phyloP scores from a whole-genome alignment of 176 grass and related monocot species.

The Oryza meyeriana region DNA sequence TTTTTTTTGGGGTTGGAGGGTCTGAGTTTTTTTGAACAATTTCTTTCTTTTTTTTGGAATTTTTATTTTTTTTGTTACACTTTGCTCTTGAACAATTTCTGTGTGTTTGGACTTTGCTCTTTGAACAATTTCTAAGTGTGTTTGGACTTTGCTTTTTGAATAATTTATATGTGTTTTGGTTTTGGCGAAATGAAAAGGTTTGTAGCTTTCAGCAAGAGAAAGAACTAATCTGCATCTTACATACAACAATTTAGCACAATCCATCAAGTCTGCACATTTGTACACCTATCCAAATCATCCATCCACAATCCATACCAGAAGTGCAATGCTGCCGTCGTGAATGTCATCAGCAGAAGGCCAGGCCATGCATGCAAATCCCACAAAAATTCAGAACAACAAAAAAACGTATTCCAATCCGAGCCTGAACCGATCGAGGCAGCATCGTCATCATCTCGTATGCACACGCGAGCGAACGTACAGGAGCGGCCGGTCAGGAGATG shows the following conservation, averaged over 20 bases:
- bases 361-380: not conserved
- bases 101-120: not conserved
- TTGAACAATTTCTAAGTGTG: no score
- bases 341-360: not conserved
- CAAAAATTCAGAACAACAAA: not conserved
- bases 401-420: not conserved
- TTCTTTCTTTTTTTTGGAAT: no score
- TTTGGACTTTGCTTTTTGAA: no score
- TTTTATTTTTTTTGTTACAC: no score
- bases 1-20: no score
- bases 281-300: conserved; percentile 4
- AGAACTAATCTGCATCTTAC: not conserved
- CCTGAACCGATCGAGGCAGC: no score
- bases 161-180: not conserved
- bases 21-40: no score
- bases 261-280: not conserved
- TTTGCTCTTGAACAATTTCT: not conserved
- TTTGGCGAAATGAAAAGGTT: no score
- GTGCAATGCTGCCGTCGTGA: not conserved
- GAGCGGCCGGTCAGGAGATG: conserved; percentile 30
- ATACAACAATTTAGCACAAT: not conserved
- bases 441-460: conserved; percentile 9
- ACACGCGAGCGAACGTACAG: conserved; percentile 13
- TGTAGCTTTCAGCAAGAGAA: not conserved
- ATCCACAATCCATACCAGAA: not conserved